Percentiles rank a stretch among this genome's conserved stretches.
These are phyloP conservation scores for Pichiaceae sp. DNA, from an alignment of 1,139 yeast species.

Conservation along the genomic window DNA sequence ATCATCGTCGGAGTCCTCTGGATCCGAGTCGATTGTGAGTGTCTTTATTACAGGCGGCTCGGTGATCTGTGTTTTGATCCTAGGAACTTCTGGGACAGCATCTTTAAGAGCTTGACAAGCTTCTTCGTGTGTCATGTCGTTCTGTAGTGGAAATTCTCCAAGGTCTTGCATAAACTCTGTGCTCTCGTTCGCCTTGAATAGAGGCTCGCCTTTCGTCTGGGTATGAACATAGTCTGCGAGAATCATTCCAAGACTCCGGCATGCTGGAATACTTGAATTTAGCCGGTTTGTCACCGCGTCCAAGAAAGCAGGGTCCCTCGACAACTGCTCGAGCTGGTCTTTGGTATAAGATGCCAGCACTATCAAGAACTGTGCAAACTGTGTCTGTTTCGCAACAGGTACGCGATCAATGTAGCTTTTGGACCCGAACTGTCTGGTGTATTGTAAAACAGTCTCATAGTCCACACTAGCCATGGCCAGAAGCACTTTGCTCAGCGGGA, in stretches of 20 bases:
- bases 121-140: conserved; percentile 1
- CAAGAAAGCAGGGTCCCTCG: conserved; percentile 16
- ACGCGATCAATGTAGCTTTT: conserved; percentile 10
- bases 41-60: background rate
- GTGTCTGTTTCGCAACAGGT: conserved; percentile 10
- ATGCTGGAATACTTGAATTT: conserved; percentile 16
- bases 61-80: background rate
- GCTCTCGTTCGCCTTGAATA: conserved; percentile 19
- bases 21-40: conserved; percentile 22
- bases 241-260: conserved; percentile 23
- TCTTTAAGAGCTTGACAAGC: conserved; percentile 3
- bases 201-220: conserved; percentile 11
- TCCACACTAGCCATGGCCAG: conserved; percentile 1
- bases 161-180: conserved; percentile 7
- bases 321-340: conserved; percentile 8
- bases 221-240: conserved; percentile 20
- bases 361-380: conserved; percentile 12
- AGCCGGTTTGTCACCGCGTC: conserved; percentile 20
- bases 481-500: background rate
- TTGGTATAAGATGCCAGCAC: conserved; percentile 6
- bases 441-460: no score
- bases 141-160: background rate
- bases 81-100: background rate
- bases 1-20: conserved; percentile 45
- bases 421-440: conserved; percentile 9